Conservation (phyloP, 306 rosid genomes). For the Ziziphus jujuba region DNA sequence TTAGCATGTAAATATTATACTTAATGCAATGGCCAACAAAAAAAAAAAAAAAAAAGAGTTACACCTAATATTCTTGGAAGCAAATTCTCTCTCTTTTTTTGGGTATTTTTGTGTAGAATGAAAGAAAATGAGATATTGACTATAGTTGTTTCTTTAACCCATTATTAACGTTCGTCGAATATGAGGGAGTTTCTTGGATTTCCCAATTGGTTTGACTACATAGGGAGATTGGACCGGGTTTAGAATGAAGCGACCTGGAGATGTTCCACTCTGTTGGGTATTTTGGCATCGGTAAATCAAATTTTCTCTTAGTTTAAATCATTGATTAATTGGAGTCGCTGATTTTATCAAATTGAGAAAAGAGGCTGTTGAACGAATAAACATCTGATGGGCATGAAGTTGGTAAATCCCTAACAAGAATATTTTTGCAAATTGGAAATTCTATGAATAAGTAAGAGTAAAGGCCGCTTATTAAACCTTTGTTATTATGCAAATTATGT, state of each 20-base stretch:
- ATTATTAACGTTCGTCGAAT: neutral
- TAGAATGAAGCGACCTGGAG: conserved; percentile 6
- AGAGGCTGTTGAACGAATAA: too few relatives aligned
- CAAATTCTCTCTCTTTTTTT: neutral
- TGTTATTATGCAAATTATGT: neutral
- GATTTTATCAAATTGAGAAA: neutral
- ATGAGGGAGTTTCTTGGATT: neutral
- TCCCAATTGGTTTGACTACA: neutral
- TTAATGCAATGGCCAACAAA: neutral
- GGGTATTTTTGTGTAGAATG: neutral
- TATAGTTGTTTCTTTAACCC: conserved; percentile 6
- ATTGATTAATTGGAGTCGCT: neutral
- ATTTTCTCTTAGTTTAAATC: neutral
- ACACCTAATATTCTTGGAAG: neutral
- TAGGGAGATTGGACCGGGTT: neutral
- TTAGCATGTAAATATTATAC: too few relatives aligned
- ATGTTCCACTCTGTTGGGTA: neutral
- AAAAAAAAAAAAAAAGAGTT: neutral
- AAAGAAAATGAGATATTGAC: conserved; percentile 5
- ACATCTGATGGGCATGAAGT: too few relatives aligned
- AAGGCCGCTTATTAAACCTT: too few relatives aligned
- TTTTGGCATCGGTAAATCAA: conserved; percentile 6
- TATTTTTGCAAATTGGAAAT: too few relatives aligned
- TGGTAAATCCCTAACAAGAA: too few relatives aligned
- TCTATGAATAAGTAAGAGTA: too few relatives aligned